A percentile compares a stretch with the other conserved stretches of the same genome.
Evolutionary conservation across 2,329 filamentous ascomycete species (phyloP).

Genomic region (Trichophyton verrucosum): DNA sequence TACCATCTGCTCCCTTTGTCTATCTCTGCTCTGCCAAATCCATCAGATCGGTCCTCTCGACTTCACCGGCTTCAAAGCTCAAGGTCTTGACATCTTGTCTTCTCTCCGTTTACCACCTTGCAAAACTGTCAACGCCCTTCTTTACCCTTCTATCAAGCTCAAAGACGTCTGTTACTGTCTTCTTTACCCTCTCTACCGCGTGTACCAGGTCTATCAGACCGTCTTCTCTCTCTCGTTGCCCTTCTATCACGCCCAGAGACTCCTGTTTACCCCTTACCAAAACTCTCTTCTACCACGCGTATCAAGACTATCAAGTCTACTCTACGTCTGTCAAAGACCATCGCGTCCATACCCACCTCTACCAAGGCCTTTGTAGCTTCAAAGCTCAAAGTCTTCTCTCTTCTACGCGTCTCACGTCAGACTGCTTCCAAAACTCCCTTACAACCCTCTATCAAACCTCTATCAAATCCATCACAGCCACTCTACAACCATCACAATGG

Average conservation of each 20-base stretch:
- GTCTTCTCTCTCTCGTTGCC: background rate
- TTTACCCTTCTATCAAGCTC: background rate
- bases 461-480: background rate
- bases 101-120: background rate
- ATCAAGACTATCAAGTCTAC: background rate
- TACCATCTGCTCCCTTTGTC: background rate
- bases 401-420: background rate
- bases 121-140: background rate
- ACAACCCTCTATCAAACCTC: background rate
- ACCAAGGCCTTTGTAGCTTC: background rate
- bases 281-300: background rate
- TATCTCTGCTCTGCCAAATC: background rate
- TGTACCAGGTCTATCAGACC: background rate
- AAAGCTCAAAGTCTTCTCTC: background rate
- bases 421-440: too few species aligned
- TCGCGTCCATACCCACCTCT: background rate
- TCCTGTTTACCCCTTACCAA: background rate
- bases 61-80: background rate
- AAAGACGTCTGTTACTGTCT: background rate
- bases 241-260: background rate
- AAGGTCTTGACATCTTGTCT: background rate
- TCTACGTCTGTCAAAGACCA: background rate
- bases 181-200: background rate
- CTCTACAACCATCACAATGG: conserved; percentile 1
- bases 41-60: background rate